Evolutionary conservation across 805 yeast genomes (phyloP).

Genomic region (Kodamaea neixiangensis): DNA sequence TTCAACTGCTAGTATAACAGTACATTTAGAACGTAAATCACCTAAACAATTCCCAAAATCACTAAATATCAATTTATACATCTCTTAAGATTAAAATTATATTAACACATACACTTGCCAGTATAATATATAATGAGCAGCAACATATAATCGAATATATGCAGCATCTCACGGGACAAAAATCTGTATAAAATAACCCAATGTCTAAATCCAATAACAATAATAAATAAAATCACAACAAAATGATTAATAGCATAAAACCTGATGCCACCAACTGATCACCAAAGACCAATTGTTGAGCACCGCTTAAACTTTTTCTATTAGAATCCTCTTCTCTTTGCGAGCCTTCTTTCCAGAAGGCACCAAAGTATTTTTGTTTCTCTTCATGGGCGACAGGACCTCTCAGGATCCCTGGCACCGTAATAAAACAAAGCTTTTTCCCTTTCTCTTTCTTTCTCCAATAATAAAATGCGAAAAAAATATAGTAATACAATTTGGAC

Average conservation of each 20-base stretch:
- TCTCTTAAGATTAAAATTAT: slow-evolving; percentile 5
- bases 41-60: too few species aligned
- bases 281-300: neutral
- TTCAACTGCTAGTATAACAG: too few species aligned
- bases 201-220: slow-evolving; percentile 43
- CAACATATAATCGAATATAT: slow-evolving; percentile 10
- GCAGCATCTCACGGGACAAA: slow-evolving; percentile 8
- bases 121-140: slow-evolving; percentile 12
- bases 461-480: slow-evolving; percentile 14
- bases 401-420: neutral
- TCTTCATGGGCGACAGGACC: neutral
- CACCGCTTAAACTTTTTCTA: slow-evolving; percentile 5
- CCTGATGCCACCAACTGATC: neutral
- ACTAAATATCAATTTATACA: too few species aligned
- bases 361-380: slow-evolving; percentile 10
- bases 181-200: slow-evolving; percentile 35
- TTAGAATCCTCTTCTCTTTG: slow-evolving; percentile 8
- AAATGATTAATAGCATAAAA: slow-evolving; percentile 10
- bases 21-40: too few species aligned
- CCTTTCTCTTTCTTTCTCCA: slow-evolving; percentile 9
- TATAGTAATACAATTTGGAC: slow-evolving; percentile 18
- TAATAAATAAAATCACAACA: slow-evolving; percentile 19
- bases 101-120: slow-evolving; percentile 26
- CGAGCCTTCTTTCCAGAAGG: slow-evolving; percentile 14
- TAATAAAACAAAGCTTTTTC: slow-evolving; percentile 8